Base-by-base conservation (phyloP, 164 flowering plant genomes). In the Houttuynia cordata region DNA sequence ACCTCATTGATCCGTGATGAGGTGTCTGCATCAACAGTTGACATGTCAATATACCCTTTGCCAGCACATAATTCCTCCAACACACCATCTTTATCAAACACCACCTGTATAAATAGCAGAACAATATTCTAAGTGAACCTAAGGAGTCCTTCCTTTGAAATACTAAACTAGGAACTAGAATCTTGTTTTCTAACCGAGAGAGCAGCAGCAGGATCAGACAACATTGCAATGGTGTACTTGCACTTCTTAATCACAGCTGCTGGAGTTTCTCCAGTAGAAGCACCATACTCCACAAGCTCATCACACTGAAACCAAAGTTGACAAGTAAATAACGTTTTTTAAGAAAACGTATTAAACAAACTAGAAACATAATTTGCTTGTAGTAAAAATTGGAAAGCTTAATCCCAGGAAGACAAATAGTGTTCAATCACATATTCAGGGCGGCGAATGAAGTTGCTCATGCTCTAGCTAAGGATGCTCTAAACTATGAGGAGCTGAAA, bases 11-110 rank as follows among this genome's bases (percentile, higher is more conserved):
- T 93, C 77, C 81, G 86, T 45, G 64, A 53, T 62, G 98, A 86
- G 58, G 97, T 89, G 58, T 81, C 89, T 52, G 94, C 83, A 77
- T 86, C 97, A 67, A 93, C 97, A n/a, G 97, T 93, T 74, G 98
- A 93, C 97, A 90, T 90, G 76, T 93, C 98, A 67, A 93, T 81
- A 61, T 93, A 93, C 21, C 87, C 84, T 79, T 90, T 93, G 67
- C 97, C 96, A 54, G 53, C 60, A 67, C 80, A 74, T 49, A 85
- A 83, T 80, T 83, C 70, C 81, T 86, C 98, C 39, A 93, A 86
- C 63, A 83, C 91, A 47, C 98, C 97, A 72, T 78, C 84, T 74
- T 90, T 79, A 47, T 79, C 91, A 68, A 93, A 93, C 59, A 84
- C 96, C 30, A 93, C 98, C 98, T 93, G 72, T 8, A 45, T 22